Conservation (phyloP, 805 yeast species). For the Nakazawaea sp. region DNA sequence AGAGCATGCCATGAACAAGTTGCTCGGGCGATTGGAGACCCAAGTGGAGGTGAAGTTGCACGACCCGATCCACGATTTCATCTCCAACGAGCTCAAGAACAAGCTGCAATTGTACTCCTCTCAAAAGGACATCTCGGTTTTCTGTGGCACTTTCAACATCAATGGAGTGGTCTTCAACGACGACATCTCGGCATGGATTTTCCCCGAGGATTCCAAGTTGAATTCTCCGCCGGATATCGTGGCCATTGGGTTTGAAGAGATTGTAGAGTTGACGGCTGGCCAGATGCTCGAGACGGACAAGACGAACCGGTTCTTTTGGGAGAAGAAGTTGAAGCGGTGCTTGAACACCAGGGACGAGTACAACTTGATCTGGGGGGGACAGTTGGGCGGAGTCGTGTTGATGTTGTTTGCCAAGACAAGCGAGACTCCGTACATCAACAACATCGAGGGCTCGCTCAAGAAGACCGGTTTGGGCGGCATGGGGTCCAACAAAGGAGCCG, state of each 20-base stretch:
- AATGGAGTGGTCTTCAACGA: constrained; percentile 41
- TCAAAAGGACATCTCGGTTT: constrained; percentile 32
- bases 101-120: constrained; percentile 33
- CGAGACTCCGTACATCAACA: constrained; percentile 44
- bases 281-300: constrained; percentile 78
- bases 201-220: constrained; percentile 28
- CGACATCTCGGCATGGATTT: constrained; percentile 35
- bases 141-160: constrained; percentile 47
- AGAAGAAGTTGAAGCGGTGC: constrained; percentile 43
- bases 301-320: constrained; percentile 56
- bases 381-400: constrained; percentile 78
- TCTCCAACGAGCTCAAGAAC: constrained; percentile 32
- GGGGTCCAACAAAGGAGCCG: constrained; percentile 63
- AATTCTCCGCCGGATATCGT: constrained; percentile 56
- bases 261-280: constrained; percentile 76
- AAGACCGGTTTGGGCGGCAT: constrained; percentile 78
- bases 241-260: constrained; percentile 84
- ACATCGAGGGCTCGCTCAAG: constrained; percentile 70
- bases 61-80: constrained; percentile 51
- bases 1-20: constrained; percentile 37
- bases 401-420: constrained; percentile 59
- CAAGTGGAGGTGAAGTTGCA: constrained; percentile 36
- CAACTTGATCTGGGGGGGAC: constrained; percentile 63
- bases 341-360: constrained; percentile 39
- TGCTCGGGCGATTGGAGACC: constrained; percentile 40